Evolutionary conservation across 441 rosid species (phyloP).

Genomic region (Eruca vesicaria): DNA sequence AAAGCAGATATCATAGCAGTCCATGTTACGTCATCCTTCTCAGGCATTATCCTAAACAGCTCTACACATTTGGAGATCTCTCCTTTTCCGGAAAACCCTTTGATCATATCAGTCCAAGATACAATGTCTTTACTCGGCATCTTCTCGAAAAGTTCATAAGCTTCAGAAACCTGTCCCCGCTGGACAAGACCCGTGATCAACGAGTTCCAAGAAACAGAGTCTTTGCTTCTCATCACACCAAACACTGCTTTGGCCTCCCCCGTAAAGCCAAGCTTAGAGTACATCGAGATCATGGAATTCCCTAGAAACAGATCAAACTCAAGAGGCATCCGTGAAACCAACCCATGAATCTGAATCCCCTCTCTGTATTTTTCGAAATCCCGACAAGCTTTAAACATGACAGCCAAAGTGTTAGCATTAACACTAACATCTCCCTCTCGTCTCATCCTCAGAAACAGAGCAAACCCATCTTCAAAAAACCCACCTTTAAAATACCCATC

Average conservation of each 20-base stretch:
- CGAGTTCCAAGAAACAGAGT: slow-evolving; percentile 73
- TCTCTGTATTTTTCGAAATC: slow-evolving; percentile 41
- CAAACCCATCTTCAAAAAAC: slow-evolving; percentile 54
- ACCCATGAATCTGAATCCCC: slow-evolving; percentile 62
- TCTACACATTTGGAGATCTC: slow-evolving; percentile 45
- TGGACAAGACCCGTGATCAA: slow-evolving; percentile 61
- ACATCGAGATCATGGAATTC: slow-evolving; percentile 65
- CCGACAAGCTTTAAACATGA: slow-evolving; percentile 63
- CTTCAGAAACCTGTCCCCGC: slow-evolving; percentile 43
- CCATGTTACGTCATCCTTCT: slow-evolving; percentile 67
- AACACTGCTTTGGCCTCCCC: neutral
- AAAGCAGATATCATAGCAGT: slow-evolving; percentile 68
- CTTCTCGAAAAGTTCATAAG: slow-evolving; percentile 50
- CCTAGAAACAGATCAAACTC: slow-evolving; percentile 54
- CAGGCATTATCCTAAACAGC: slow-evolving; percentile 65
- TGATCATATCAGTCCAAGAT: slow-evolving; percentile 73
- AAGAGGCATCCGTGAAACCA: slow-evolving; percentile 45
- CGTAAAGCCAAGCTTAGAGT: slow-evolving; percentile 15
- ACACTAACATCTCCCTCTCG: slow-evolving; percentile 41
- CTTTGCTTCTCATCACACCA: slow-evolving; percentile 42
- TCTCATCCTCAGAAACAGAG: slow-evolving; percentile 63
- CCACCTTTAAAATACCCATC: slow-evolving; percentile 68
- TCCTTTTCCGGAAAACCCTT: slow-evolving; percentile 51
- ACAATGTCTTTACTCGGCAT: slow-evolving; percentile 66
- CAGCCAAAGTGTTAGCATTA: slow-evolving; percentile 57